phyloP scores from a whole-genome alignment of 75 land plant species.

The Adiantum capillusveneris region DNA sequence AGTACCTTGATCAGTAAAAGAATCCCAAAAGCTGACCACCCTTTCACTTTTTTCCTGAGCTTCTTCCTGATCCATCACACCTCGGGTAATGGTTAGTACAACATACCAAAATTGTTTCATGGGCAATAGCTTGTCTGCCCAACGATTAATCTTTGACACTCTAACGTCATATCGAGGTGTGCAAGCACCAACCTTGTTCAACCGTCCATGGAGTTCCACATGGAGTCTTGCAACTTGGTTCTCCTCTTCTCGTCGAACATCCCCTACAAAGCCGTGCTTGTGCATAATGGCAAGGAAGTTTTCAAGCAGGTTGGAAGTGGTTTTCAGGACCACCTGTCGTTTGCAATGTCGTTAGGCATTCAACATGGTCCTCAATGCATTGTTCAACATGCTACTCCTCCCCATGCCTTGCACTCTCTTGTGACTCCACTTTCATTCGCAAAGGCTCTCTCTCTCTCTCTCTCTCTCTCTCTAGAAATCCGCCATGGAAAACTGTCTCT shows the following conservation, averaged over 20 bases:
- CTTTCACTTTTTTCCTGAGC: too few species aligned
- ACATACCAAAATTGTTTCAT: too few species aligned
- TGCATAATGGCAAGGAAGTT: conserved; percentile 2
- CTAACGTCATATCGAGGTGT: not conserved
- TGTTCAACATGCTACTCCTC: not conserved
- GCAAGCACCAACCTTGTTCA: conserved; percentile 1
- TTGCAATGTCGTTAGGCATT: not conserved
- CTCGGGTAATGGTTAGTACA: too few species aligned
- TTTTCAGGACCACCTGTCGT: not conserved
- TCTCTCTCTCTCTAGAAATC: too few species aligned
- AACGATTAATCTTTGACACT: not conserved
- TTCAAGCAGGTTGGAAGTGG: not conserved
- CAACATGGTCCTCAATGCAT: conserved; percentile 6
- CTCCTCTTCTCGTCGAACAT: not conserved
- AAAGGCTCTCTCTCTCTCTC: too few species aligned
- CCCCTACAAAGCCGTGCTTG: conserved; percentile 3
- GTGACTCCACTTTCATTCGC: too few species aligned
- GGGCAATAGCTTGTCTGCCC: conserved; percentile 2
- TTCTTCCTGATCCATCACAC: too few species aligned
- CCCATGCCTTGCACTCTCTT: too few species aligned
- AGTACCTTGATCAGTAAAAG: too few species aligned
- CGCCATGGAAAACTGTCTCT: too few species aligned
- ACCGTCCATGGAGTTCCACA: not conserved
- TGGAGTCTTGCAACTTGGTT: not conserved
- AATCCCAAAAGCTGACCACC: too few species aligned